Base-by-base conservation (phyloP, 2,329 filamentous ascomycete genomes). In the Epichloe sibirici region DNA sequence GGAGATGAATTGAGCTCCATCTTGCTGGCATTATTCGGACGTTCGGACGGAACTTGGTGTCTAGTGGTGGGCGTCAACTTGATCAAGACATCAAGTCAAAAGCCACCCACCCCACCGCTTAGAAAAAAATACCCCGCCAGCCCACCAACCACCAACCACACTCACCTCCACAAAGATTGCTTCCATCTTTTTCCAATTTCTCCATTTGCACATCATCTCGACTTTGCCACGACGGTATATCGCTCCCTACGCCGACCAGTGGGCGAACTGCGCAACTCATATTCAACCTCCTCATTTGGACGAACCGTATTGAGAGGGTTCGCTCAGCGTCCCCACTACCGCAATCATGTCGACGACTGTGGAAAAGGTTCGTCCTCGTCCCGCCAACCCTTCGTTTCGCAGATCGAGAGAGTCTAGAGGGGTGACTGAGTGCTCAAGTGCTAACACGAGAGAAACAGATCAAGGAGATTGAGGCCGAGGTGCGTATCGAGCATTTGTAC, bases 381-480 rank as follows among this genome's bases (percentile, higher is more conserved):
- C 37, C 17, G 13, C 28, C n/a, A 15, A 15, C 17, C 17, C 7
- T 7, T 23, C 46, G 28, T 43, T 34, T 25, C 8, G 28, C 15
- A 21, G 15, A 40, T 31, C 6, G 8, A 31, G 31, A 31, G 31
- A 31, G 31, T 31, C 31, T 1, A 11, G 3, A 31, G 37, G 37
- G 37, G 37, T 39, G 37, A n/a, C 15, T 39, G 13, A n/a, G 39
- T 17, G 44, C 44, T 3, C 28, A 35, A 53, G 39, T 55, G 65
- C 71, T 74, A 62, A 71, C 61, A 57, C n/a, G 38, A 51, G 62
- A 61, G 57, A 58, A 53, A 67, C 65, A 93, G 88, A 96, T 97
- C 79, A 95, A 95, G 73, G 88, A 91, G 65, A 88, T 96, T 71
- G 91, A 96, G 86, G 74, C 85, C 75, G 91, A 96, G 81, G 87